Evolutionary conservation across 306 rosid species (phyloP).

Genomic region (Elaeagnus macrophylla): DNA sequence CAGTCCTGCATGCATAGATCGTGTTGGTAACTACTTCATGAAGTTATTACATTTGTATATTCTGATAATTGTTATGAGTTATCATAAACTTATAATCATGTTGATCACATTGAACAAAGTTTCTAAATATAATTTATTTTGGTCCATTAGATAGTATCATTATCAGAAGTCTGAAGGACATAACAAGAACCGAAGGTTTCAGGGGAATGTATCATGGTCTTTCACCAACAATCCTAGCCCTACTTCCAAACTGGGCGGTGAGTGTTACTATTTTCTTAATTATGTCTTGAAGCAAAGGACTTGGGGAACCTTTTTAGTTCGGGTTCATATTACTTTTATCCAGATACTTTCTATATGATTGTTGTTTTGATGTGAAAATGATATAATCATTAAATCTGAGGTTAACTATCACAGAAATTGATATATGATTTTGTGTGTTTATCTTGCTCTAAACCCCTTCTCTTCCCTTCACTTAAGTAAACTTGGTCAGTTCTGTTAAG

Average conservation of each 20-base stretch:
- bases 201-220: constrained; percentile 94
- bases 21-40: too few relatives aligned
- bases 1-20: too few relatives aligned
- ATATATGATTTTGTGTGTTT: not conserved
- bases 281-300: constrained; percentile 5
- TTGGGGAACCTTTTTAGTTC: not conserved
- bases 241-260: constrained; percentile 99
- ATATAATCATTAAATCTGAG: not conserved
- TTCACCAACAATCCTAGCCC: constrained; percentile 85
- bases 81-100: too few relatives aligned
- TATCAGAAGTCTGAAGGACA: constrained; percentile 54
- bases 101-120: not conserved
- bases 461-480: not conserved
- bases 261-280: constrained; percentile 28
- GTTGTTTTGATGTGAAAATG: not conserved
- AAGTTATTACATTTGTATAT: too few relatives aligned
- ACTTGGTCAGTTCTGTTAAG: not conserved
- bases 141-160: constrained; percentile 63
- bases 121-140: constrained; percentile 10
- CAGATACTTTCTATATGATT: not conserved
- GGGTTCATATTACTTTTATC: too few relatives aligned
- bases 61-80: not conserved
- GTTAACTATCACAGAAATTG: too few relatives aligned
- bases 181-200: constrained; percentile 70
- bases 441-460: not conserved